Base-by-base conservation (phyloP, 805 yeast genomes). In the Starmerella tilneyi region DNA sequence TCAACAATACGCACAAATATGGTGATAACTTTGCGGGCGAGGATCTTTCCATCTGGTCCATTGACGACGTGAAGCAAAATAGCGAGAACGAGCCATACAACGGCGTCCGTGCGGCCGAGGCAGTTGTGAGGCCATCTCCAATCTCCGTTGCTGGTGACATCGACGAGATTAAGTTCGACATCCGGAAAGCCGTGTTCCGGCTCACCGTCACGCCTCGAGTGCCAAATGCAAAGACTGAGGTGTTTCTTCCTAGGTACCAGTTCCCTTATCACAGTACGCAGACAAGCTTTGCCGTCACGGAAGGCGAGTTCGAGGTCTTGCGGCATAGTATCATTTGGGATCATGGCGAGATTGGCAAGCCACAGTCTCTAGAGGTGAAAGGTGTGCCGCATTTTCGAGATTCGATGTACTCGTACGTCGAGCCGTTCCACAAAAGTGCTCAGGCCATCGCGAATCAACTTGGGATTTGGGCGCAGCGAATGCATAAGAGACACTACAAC, bases 11-110 rank as follows among this genome's bases (percentile, higher is more conserved):
- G 27, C 94, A 92, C 63, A 65, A 74, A 58, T 78, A 83, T 79
- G 98, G 98, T 0, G 98, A 89, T 62, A 61, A 72, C 21, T 89
- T 96, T 94, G 89, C 89, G 57, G 78, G 85, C 53, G 98, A 89
- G 59, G 97, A 89, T 62, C 79, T 89, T 60, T 83, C 96, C 1
- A 74, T 89, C 46, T 89, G 81, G 81, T 80, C 92, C 2, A 63
- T 31, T 32, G 63, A 62, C 42, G 56, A 55, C 24, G 23, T 30
- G 27, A 28, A 17, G 8, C 44, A 41, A 2, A 48, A 46, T 20
- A 32, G 46, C 5, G 30, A 34, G 13, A 49, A 46, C 31, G 16
- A 27, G 39, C 42, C 50, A 13, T 44, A 44, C 22, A 70, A 71
- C 42, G 96, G 96, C 1, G 72, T 81, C 1, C 68, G 96, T 31